Conservation (phyloP, 1,284 basidiomycete genomes). For the Cryptococcus depauperatus region DNA sequence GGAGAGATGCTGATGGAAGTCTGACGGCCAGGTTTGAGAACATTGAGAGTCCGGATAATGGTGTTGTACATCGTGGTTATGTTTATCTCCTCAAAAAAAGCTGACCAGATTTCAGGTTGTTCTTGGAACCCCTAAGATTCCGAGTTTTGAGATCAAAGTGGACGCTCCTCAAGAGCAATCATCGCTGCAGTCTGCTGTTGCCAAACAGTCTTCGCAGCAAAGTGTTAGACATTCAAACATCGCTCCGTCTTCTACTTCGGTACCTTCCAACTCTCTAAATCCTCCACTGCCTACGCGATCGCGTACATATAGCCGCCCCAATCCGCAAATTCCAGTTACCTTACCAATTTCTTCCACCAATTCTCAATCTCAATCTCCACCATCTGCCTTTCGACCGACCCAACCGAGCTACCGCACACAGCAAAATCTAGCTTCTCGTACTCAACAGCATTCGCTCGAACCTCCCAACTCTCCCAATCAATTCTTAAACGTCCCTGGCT, state of each 20-base stretch:
- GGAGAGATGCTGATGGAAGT: constrained; percentile 6
- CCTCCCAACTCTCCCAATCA: neutral
- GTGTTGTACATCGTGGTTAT: constrained; percentile 10
- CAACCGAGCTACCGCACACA: neutral
- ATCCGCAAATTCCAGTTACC: too few relatives aligned
- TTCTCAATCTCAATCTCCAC: neutral
- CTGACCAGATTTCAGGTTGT: neutral
- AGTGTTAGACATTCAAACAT: neutral
- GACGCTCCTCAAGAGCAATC: neutral
- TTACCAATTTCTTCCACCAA: too few relatives aligned
- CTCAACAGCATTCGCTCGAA: neutral
- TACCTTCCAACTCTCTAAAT: too few relatives aligned
- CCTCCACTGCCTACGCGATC: too few relatives aligned
- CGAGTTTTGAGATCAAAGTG: neutral
- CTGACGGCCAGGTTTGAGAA: constrained; percentile 25
- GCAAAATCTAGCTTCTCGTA: neutral
- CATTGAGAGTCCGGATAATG: constrained; percentile 20
- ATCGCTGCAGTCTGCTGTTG: neutral
- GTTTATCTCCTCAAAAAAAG: neutral
- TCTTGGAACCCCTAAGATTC: neutral
- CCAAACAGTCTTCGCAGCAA: neutral
- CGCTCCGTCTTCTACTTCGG: neutral
- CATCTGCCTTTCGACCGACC: neutral
- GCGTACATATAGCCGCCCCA: too few relatives aligned
- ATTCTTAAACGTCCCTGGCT: neutral